Evolutionary conservation across 768 basidiomycete genomes (phyloP).

Genomic region (Brasilioporus rufonigricans): DNA sequence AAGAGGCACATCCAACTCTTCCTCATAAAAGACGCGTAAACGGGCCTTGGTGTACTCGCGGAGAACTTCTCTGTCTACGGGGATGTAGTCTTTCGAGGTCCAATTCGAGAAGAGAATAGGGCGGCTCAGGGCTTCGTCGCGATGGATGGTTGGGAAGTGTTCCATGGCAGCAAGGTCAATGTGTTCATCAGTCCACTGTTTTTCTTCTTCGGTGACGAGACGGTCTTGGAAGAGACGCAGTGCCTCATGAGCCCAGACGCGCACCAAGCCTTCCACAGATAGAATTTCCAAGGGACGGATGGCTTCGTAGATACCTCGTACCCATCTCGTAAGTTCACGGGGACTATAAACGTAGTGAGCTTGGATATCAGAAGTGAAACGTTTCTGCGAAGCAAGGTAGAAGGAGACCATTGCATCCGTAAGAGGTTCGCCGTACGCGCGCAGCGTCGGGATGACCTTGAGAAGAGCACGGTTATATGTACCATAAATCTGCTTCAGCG

Average conservation of each 20-base stretch:
- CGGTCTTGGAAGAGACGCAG: constrained; percentile 97
- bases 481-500: constrained; percentile 97
- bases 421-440: constrained; percentile 89
- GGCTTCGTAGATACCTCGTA: constrained; percentile 95
- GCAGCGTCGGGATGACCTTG: constrained; percentile 91
- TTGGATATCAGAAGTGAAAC: constrained; percentile 95
- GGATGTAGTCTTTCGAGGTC: constrained; percentile 96
- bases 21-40: constrained; percentile 97
- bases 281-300: constrained; percentile 92
- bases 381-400: constrained; percentile 90
- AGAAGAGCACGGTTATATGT: constrained; percentile 96
- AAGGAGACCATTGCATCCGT: constrained; percentile 98
- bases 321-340: constrained; percentile 97
- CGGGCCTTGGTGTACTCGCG: constrained; percentile 97
- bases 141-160: constrained; percentile 92
- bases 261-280: constrained; percentile 90
- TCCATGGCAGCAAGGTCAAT: constrained; percentile 81
- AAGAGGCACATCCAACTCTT: constrained; percentile 95
- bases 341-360: constrained; percentile 99
- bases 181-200: constrained; percentile 91
- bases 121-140: constrained; percentile 78
- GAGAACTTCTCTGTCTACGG: constrained; percentile 89
- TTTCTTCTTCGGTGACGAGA: constrained; percentile 89
- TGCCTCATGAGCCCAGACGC: constrained; percentile 98
- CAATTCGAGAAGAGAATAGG: constrained; percentile 99